Conservation (phyloP, 129 eudicot species). For the Pseudognaphalium luteoalbum region DNA sequence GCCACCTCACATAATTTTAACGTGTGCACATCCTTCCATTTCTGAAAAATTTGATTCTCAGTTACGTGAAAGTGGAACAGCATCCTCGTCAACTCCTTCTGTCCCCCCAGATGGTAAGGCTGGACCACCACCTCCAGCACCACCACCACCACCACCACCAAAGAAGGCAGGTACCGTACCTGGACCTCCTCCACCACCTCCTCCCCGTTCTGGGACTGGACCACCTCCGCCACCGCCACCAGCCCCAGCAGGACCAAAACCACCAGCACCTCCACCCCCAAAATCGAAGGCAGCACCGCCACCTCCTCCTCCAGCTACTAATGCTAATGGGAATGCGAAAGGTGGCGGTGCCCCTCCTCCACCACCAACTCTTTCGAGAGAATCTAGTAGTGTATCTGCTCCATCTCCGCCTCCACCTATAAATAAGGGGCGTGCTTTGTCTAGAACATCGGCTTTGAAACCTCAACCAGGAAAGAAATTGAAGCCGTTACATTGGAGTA, state of each 20-base stretch:
- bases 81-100: constrained; percentile 26
- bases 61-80: constrained; percentile 11
- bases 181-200: constrained; percentile 41
- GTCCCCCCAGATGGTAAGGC: constrained; percentile 8
- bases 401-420: constrained; percentile 44
- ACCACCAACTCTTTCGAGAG: constrained; percentile 27
- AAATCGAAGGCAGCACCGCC: constrained; percentile 28
- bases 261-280: constrained; percentile 36
- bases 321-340: constrained; percentile 32
- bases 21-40: constrained; percentile 38
- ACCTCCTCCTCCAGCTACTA: constrained; percentile 28
- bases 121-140: constrained; percentile 24
- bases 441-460: constrained; percentile 52
- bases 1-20: constrained; percentile 35
- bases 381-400: constrained; percentile 16
- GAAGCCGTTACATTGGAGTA: constrained; percentile 94
- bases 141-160: constrained; percentile 31
- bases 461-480: constrained; percentile 57
- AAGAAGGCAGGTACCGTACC: constrained; percentile 16
- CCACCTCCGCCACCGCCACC: constrained; percentile 43
- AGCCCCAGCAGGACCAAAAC: constrained; percentile 37
- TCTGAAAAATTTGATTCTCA: constrained; percentile 13
- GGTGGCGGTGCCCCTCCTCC: constrained; percentile 31
- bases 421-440: constrained; percentile 41
- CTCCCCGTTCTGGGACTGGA: constrained; percentile 2